Base-by-base conservation (phyloP, 192 early-diverging fungal species). In the Coemansia sp. region DNA sequence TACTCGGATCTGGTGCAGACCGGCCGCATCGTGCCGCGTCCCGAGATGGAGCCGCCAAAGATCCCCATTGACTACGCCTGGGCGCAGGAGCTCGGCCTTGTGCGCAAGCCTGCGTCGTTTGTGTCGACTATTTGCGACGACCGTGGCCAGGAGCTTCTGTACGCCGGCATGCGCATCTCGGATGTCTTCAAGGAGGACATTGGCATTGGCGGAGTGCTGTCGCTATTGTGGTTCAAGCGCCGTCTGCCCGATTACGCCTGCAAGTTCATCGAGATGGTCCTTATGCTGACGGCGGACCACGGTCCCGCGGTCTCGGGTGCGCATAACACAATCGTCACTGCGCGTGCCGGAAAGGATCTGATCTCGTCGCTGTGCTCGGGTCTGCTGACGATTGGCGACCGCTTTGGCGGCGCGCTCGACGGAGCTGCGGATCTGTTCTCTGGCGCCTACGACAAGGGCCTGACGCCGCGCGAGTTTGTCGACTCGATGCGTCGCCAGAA, bases 251-350 rank as follows among this genome's bases (percentile, higher is more conserved):
- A 84, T 56, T 99, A 96, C 79, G 97, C 97, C 15, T 89, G 92
- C 84, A 92, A 92, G 87, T 99, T 99, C 77, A 97, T 99, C 66
- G 97, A 99, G 86, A 99, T 99, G 97, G 95, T 97, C 19, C 87
- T 99, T 44, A 99, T 99, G 97, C 87, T 99, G 72, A 99, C 97
- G 6, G 97, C 97, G 18, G 97, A 99, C 87, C 97, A 99, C 85
- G 97, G 97, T 37, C 97, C 97, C 2, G 97, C 97, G 44, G 97
- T 98, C 16, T 96, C 94, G 63, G 96, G 94, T 65, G 95, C 92
- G 4, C 89, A 90, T 76, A 94, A 92, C 85, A 92, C 92, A 21
- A 94, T 94, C 64, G 93, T 95, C 40, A 95, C 93, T 15, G 89
- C 97, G 10, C 94, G 97, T 83, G 97, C 97, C 44, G 97, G 97